Percentiles rank a stretch among this genome's conserved stretches.
phyloP scores from a whole-genome alignment of 768 basidiomycete genomes.

The Phylloporus rhodoxanthus region DNA sequence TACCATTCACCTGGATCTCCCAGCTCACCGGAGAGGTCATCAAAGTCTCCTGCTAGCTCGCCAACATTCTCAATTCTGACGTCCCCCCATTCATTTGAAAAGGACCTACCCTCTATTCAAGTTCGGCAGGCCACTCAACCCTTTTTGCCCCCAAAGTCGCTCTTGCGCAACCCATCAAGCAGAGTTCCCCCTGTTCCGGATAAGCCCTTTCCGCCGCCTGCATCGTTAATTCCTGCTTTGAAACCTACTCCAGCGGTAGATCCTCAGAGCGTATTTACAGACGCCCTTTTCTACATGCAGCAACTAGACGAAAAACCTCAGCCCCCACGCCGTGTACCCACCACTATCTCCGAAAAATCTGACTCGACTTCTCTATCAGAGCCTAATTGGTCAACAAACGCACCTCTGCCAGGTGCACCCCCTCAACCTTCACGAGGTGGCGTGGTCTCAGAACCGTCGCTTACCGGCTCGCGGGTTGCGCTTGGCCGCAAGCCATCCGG shows the following conservation, averaged over 20 bases:
- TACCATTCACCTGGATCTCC: slow-evolving; percentile 18
- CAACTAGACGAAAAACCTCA: slow-evolving; percentile 38
- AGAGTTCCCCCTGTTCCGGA: slow-evolving; percentile 27
- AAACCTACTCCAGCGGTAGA: slow-evolving; percentile 23
- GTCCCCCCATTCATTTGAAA: slow-evolving; percentile 33
- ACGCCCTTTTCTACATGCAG: slow-evolving; percentile 67
- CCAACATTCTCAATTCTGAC: slow-evolving; percentile 31
- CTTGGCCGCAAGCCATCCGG: slow-evolving; percentile 72
- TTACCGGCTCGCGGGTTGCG: slow-evolving; percentile 33
- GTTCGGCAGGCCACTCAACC: slow-evolving; percentile 20
- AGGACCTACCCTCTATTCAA: slow-evolving; percentile 31
- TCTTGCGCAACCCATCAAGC: slow-evolving; percentile 10
- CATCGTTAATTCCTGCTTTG: slow-evolving; percentile 23
- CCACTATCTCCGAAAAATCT: slow-evolving; percentile 44
- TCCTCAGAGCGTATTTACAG: slow-evolving; percentile 40
- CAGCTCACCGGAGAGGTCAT: slow-evolving; percentile 9
- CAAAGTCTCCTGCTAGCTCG: slow-evolving; percentile 22
- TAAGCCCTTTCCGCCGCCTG: slow-evolving; percentile 12
- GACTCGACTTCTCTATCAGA: slow-evolving; percentile 29
- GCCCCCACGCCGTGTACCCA: slow-evolving; percentile 36
- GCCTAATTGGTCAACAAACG: slow-evolving; percentile 15
- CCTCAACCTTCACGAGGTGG: slow-evolving; percentile 19
- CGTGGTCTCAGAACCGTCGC: slow-evolving; percentile 29
- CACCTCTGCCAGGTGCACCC: slow-evolving; percentile 21
- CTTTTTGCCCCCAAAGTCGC: slow-evolving; percentile 7